Evolutionary conservation across 1,284 basidiomycete genomes (phyloP).

Genomic region (Rhodotorula sp.): DNA sequence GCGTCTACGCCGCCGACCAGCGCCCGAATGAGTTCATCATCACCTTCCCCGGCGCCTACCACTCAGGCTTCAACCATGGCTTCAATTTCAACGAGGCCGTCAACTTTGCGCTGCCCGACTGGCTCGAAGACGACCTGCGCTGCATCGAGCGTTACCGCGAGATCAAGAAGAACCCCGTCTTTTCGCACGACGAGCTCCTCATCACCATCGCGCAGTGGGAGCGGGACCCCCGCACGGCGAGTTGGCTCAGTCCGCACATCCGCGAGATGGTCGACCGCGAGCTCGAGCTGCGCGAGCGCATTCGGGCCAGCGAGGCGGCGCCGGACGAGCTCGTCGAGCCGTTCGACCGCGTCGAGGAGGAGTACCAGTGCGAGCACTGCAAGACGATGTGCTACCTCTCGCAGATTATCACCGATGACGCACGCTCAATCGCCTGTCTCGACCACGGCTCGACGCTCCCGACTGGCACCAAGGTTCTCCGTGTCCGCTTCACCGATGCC

Average conservation of each 20-base stretch:
- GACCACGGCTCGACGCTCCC: constrained; percentile 60
- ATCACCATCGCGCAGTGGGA: constrained; percentile 94
- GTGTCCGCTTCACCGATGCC: constrained; percentile 39
- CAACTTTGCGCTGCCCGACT: constrained; percentile 96
- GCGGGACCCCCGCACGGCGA: constrained; percentile 84
- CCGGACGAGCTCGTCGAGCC: constrained; percentile 71
- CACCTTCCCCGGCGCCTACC: constrained; percentile 97
- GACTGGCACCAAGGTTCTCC: constrained; percentile 24
- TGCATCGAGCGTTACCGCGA: constrained; percentile 82
- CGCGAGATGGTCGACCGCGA: constrained; percentile 88
- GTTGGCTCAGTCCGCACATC: constrained; percentile 81
- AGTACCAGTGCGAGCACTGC: constrained; percentile 92
- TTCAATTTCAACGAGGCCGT: constrained; percentile 99
- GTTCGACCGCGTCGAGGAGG: constrained; percentile 80
- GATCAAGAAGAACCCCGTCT: constrained; percentile 89
- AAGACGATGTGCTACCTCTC: constrained; percentile 94
- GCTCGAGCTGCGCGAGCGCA: constrained; percentile 62
- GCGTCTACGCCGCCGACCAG: constrained; percentile 91
- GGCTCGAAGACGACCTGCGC: constrained; percentile 81
- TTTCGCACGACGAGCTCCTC: constrained; percentile 95
- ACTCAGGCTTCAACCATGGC: constrained; percentile 69
- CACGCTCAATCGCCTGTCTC: constrained; percentile 78
- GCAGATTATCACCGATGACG: constrained; percentile 70
- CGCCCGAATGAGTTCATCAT: constrained; percentile 96
- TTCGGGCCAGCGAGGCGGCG: constrained; percentile 53